Base-by-base conservation (phyloP, 2,329 filamentous ascomycete genomes). In the Fusarium tanahbumbuense region DNA sequence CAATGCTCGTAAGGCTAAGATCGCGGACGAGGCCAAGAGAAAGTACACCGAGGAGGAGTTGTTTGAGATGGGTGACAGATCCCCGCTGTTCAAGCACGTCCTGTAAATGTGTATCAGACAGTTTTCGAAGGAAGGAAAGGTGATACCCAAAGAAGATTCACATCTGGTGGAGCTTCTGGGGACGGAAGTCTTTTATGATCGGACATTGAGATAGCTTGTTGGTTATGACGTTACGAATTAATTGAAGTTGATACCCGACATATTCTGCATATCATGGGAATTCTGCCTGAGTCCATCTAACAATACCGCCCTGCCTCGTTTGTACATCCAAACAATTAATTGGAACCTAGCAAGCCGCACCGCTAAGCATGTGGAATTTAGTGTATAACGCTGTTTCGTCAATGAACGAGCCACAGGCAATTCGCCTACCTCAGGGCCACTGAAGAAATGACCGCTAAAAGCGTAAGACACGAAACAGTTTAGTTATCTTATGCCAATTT, bases 11-110 rank as follows among this genome's bases (percentile, higher is more conserved):
- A 78, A 77, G 62, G 77, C 68, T 1, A 70, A 58, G 53, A 68
- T 79, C 32, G 66, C 72, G 0, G 76, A 78, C 4, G 76, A 76
- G 28, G 75, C 77, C 6, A 70, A 70, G 47, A 56, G 50, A 3
- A 77, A 70, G 66, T 78, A 77, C 53, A 76, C 74, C 0, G 73
- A 77, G n/a, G 73, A 76, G 49, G 70, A 80, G 54, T 20, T 80
- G 6, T 75, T 75, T 20, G 67, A 73, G 3, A 75, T 80, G 74
- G 78, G 78, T 34, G 78, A 80, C 40, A 64, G 73, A 20, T 79
- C 77, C 8, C 78, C 78, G 1, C 37, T 79, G 25, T 79, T 78
- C 44, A 73, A 74, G 59, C 77, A 78, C 65, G 67, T 73, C 6
- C 64, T 77, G 8, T 77, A 67, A 64, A 8, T 4, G 5, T 15